Evolutionary conservation across 2,329 filamentous ascomycete genomes (phyloP), one percentile per base, ranked within the genome.

Genomic region (Fusarium penzigii): DNA sequence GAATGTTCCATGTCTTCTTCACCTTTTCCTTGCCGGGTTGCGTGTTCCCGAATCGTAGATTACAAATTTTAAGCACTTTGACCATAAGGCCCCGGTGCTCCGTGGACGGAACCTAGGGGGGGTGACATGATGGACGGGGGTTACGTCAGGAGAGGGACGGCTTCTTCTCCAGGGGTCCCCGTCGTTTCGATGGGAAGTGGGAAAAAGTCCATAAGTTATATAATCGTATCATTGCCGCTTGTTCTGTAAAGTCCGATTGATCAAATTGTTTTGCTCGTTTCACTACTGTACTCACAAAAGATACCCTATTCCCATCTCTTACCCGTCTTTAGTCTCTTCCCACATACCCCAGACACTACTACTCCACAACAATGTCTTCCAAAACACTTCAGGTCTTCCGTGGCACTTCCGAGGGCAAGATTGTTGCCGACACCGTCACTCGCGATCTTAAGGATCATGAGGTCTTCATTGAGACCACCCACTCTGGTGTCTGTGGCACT

Each of bases 391-490:
- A 25, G 20, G 57, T 60, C 49, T 60, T 61, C 39, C 55, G 57
- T 6, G 57, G 57, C 8, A 38, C 51, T 39, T 47, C 55, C 3
- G 57, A 60, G 55, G 57, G 57, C n/a, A 60, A 58, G 39, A 61
- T 60, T 17, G 20, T 47, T 25, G 39, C 57, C 41, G 49, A 53
- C 34, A 53, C 42, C 0, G 58, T 60, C 16, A 46, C 55, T 48
- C 55, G 57, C 5, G 40, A 47, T 16, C 57, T 60, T 4, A 40
- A 58, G 48, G 49, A 47, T 46, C 55, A 60, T 29, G 57, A 60
- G 16, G 57, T 60, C 17, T 60, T 50, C 12, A 53, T 60, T 29
- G 57, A 60, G 57, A 60, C 57, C 13, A 60, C 57, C 20, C 57
- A 60, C 36, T 61, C 57, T 25, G 57, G 57, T 10, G 57, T 60